Base-by-base conservation (phyloP, 257 asterid species). In the Solanum verrucosum region DNA sequence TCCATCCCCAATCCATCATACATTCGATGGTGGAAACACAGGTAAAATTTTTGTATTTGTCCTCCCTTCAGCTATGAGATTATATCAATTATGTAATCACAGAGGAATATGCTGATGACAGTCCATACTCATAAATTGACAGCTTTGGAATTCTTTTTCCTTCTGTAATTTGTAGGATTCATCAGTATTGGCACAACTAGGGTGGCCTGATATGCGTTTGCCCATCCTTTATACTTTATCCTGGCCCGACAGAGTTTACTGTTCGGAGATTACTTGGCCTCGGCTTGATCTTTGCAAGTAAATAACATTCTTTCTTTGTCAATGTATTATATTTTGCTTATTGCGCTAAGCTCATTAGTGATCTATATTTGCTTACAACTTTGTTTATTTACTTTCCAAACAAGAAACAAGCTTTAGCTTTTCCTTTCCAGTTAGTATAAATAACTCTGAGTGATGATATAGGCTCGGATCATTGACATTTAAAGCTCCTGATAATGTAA, bases 201-300 rank as follows among this genome's bases (percentile, higher is more conserved):
- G 99, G 38, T 94, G 98, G 98, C 99, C 99, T 9, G 99, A 96
- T 79, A 96, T 97, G 98, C 98, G 99, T 82, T 88, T 97, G 89
- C 99, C 99, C 52, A 95, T 97, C 90, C 96, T 97, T 23, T 97
- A 96, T 93, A 97, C 99, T 18, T 85, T 97, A 83, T 97, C 99
- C 35, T 97, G 99, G 99, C 99, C 99, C 0, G 99, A 95, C 23
- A 93, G 99, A 88, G 63, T 97, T 86, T 91, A 90, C 88, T 97
- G 99, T 90, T 97, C 99, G 2, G 99, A 97, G 91, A 90, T 94
- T 63, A 95, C 99, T 9, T 97, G 99, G 98, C 99, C 99, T 35
- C 99, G 99, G 56, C 99, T 97, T 67, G 98, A 97, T 93, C 98
- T 97, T 87, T 97, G 99, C 98, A 96, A 96, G 99, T 97, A 95